Evolutionary conservation across 768 basidiomycete species (phyloP), one percentile per base, ranked within the genome.

Genomic region (Auricularia sp.): DNA sequence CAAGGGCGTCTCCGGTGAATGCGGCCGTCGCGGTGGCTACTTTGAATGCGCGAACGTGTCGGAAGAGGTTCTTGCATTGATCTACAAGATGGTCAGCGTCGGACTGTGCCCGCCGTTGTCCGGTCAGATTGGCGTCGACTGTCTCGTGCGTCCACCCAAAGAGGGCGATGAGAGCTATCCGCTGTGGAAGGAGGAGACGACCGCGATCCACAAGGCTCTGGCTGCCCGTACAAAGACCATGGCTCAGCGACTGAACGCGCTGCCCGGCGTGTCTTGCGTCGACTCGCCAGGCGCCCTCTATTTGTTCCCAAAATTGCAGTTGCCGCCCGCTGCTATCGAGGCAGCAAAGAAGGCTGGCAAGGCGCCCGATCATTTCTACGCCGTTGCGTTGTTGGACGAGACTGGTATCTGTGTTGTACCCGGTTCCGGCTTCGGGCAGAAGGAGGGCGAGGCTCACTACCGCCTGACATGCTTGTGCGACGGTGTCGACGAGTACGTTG

Each of bases 21-120:
- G 97, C 74, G 96, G 97, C 2, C 82, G 96, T n/a, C 83, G 97
- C 60, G 96, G 96, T 39, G 96, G 95, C 2, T 99, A 97, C 80
- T 95, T 96, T 70, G 96, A 99, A 77, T 86, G 87, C 73, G 82
- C 84, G 66, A 98, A 98, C 76, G 77, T 99, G 68, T 72, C 80
- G 12, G 79, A 85, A 7, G 87, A 92, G 35, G 81, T 96, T 65
- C 78, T 89, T 66, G 92, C 90, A 16, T 83, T 91, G 72, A 84
- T 98, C 62, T 98, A 98, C 82, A 99, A 98, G 80, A 94, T 99
- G 87, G 91, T 92, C 63, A 87, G 84, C 69, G 91, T 98, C 64
- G 82, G 83, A 2, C 83, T 98, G 23, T 98, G 96, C 75, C 93
- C 97, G 36, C 89, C 94, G 2, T 79, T 97, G 5, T 79, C 85